Evolutionary conservation across 495 filamentous ascomycete genomes (phyloP), one percentile per base, ranked within the genome.

Genomic region (Parachaetomium inaequale): DNA sequence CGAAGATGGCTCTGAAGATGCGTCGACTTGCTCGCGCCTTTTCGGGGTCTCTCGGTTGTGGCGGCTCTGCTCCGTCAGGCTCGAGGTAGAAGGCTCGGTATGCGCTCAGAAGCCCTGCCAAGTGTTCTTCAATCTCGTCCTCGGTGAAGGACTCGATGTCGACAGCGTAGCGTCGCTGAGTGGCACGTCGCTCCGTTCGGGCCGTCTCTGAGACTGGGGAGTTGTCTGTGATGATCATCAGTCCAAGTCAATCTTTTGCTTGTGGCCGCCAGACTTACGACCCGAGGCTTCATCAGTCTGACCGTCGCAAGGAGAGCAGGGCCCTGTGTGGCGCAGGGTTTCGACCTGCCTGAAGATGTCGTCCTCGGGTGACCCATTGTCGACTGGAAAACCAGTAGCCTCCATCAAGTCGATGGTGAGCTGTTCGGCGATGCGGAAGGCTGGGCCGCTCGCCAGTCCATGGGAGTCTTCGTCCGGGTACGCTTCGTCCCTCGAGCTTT

Each of bases 81-180:
- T 59, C 65, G n/a, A 59, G 54, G 19, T 68, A 60, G 31, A 70
- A 69, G 2, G 49, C 46, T n/a, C 69, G 69, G 53, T 70, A 73
- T 12, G 63, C 62, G 23, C 19, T 29, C 21, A 74, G 54, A 15
- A 72, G 67, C 23, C 55, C 43, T 2, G 63, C 66, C 8, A 74
- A 46, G n/a, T 69, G 59, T 10, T 61, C 36, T 28, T 68, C 66
- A 26, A 74, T 64, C n/a, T 74, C 69, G 14, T 58, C 62, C 36
- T 66, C 67, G 5, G 67, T 58, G 51, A 66, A 68, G 40, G 53
- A 62, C 34, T 70, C 67, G n/a, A 66, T 52, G 14, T 63, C 59
- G 12, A 74, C 26, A 23, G 43, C 8, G 38, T 66, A 62, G 26
- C 46, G 34, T 5, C 32, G 36, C 21, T 32, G 34, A n/a, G 15